Evolutionary conservation across 2,329 filamentous ascomycete genomes (phyloP).

Genomic region (Colletotrichum falcatum): DNA sequence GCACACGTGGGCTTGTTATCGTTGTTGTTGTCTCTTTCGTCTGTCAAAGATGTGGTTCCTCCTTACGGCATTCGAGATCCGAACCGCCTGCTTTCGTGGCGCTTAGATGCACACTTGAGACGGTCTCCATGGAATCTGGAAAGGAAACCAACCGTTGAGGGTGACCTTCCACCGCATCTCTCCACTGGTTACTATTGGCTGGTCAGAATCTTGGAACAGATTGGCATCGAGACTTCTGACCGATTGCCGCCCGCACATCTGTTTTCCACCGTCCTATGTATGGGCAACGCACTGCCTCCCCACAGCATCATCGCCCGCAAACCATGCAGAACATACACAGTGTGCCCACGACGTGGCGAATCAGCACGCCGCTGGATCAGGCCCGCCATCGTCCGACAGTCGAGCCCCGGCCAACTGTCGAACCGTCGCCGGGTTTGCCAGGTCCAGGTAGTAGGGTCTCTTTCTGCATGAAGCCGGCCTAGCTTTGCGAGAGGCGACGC

Average conservation of each 20-base stretch:
- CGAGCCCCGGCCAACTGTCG: not conserved
- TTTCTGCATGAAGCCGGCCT: constrained; percentile 6
- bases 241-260: not conserved
- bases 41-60: not conserved
- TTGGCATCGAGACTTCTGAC: not conserved
- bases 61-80: not conserved
- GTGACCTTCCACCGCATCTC: constrained; percentile 9
- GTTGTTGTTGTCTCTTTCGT: not conserved
- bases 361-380: not conserved
- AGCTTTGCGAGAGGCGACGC: not conserved
- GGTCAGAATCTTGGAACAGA: constrained; percentile 14
- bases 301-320: not conserved
- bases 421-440: not conserved
- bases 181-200: not conserved
- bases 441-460: not conserved
- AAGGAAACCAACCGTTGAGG: not conserved
- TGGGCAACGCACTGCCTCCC: not conserved
- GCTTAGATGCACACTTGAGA: not conserved
- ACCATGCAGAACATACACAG: not conserved
- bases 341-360: not conserved
- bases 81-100: not conserved
- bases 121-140: not conserved
- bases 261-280: not conserved
- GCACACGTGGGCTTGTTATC: not conserved
- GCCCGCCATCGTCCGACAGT: not conserved